Conservation (phyloP, 306 rosid species). For the Parietaria judaica region DNA sequence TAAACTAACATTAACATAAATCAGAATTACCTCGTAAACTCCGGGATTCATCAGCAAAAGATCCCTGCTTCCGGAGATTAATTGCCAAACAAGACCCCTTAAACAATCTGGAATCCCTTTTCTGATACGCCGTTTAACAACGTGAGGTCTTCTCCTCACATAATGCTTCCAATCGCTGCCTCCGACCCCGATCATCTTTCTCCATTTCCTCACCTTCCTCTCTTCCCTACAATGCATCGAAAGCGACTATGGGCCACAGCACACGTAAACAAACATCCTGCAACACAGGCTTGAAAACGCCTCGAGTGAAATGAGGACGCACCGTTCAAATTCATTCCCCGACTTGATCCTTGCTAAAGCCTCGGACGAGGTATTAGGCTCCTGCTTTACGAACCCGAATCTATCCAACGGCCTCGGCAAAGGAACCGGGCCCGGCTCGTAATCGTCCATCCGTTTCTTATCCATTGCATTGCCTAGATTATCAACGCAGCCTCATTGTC, state of each 20-base stretch:
- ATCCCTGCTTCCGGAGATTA: conserved; percentile 97
- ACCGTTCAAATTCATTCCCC: conserved; percentile 55
- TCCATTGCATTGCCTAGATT: conserved; percentile 54
- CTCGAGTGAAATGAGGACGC: conserved; percentile 15
- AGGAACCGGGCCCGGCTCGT: conserved; percentile 65
- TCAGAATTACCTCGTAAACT: conserved; percentile 71
- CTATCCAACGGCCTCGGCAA: conserved; percentile 63
- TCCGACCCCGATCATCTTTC: conserved; percentile 98
- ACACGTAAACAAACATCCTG: neutral
- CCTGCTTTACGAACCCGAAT: conserved; percentile 81
- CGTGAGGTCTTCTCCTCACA: conserved; percentile 75
- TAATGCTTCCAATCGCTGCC: conserved; percentile 99
- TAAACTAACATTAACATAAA: neutral
- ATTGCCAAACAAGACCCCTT: conserved; percentile 97
- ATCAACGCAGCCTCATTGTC: conserved; percentile 10
- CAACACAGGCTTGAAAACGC: neutral
- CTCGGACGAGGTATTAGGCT: conserved; percentile 44
- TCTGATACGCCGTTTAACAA: conserved; percentile 89
- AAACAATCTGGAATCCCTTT: conserved; percentile 99
- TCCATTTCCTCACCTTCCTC: conserved; percentile 90
- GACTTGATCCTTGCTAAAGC: conserved; percentile 45
- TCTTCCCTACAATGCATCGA: conserved; percentile 48
- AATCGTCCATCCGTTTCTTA: conserved; percentile 59
- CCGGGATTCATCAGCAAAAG: conserved; percentile 97
- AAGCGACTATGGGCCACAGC: neutral